Evolutionary conservation across 2,329 filamentous ascomycete species (phyloP), one percentile per base, ranked within the genome.

Genomic region (Trichoderma hamatum): DNA sequence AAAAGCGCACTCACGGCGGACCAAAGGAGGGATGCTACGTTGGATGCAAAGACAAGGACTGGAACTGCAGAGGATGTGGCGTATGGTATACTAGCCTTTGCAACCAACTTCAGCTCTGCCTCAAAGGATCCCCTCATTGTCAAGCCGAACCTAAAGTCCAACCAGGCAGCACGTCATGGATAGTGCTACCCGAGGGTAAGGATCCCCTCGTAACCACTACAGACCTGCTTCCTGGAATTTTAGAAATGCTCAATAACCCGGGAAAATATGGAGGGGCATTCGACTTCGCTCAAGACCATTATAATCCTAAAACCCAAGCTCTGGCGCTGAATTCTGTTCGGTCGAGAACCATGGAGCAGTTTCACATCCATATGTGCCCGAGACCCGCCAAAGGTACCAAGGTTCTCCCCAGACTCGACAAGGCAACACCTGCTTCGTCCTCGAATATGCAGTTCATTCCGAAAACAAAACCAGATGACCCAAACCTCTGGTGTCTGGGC

Each of bases 291-390:
- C 62, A 65, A 13, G 9, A 13, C 13, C 6, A 56, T 19, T 56
- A 56, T 24, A 10, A 46, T 1, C 62, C 49, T 10, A 1, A 3
- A 0, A 34, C 0, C 14, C 36, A 46, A 16, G 62, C 62, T 14
- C 36, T 65, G 51, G 62, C 36, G 5, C 19, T 65, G 26, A 65
- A 65, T 52, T 65, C 62, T 24, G 52, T 65, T 24, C 62, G 62
- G 19, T 21, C 62, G 36, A 46, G 62, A 13, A 65, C 62, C 34
- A 34, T 43, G 24, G 62, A 65, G 62, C 62, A 65, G 26, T 34
- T 65, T 46, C 62, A 65, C 11, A 65, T 65, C n/a, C 62, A 65
- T 19, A 16, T 56, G 9, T 65, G 62, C 21, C n/a, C 14, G 9
- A 56, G 7, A 13, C 62, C 62, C 14, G 24, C 34, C 26, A 32